Evolutionary conservation across 1,284 basidiomycete species (phyloP), one percentile per base, ranked within the genome.

Genomic region (Irpex lacteus): DNA sequence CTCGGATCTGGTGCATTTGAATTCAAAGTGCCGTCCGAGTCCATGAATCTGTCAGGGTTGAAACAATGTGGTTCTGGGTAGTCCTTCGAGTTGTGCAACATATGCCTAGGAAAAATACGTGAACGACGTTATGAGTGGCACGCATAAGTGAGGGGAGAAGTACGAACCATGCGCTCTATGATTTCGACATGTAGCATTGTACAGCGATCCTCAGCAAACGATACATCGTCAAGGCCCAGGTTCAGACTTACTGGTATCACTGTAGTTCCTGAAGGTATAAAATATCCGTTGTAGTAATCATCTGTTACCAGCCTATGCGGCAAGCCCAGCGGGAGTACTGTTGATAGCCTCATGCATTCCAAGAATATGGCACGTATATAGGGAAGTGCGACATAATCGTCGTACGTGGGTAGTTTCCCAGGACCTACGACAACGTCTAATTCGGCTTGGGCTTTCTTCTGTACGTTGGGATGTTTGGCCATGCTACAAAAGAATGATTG

Each of bases 331-430:
- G n/a, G 34, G 21, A 11, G 19, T 1, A 59, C 7, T 53, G n/a
- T 26, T 34, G 4, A 36, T 4, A 26, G 65, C 52, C 66, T 60
- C 13, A 76, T 49, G 6, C 69, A 66, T 67, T 80, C 78, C 58
- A 73, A 71, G 5, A 78, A 66, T 32, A 75, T 67, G 0, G 75
- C 76, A 9, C 72, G 65, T 47, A 78, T 68, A 65, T 77, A 78
- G 1, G 77, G 74, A 7, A 79, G 65, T 3, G 64, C 64, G 1
- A 66, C 57, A 36, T 70, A 62, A 62, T 80, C 78, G 5, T 65
- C 68, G 56, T 77, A 74, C 15, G 64, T 70, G 0, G 79, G 78
- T 0, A 79, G 66, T 15, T 76, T 64, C 21, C 64, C 56, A 0
- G 52, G 53, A 7, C 77, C 76, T 18, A 78, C 67, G 8, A 78